Conservation (phyloP, 257 asterid genomes). For the Handroanthus guayacan region DNA sequence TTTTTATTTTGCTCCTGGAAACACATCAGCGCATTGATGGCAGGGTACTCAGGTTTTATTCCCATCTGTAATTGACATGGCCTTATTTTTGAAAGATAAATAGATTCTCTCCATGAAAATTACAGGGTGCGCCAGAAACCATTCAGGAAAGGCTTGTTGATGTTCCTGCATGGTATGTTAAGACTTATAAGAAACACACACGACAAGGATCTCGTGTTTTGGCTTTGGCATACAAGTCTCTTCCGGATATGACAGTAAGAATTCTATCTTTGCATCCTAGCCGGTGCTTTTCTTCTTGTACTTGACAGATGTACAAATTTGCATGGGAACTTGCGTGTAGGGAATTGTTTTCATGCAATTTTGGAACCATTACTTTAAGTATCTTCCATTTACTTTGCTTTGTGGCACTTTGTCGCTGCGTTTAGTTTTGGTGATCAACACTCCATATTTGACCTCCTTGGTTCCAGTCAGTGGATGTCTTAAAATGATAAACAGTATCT, state of each 20-base stretch:
- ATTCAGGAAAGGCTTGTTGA: conserved; percentile 93
- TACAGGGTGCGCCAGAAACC: conserved; percentile 99
- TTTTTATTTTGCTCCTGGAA: conserved; percentile 28
- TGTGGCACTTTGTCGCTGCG: neutral
- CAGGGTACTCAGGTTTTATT: neutral
- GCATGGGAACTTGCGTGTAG: neutral
- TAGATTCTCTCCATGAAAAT: conserved; percentile 23
- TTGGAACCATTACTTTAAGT: neutral
- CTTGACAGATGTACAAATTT: conserved; percentile 13
- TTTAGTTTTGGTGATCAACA: neutral
- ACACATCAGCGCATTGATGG: neutral
- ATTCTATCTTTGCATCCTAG: conserved; percentile 20
- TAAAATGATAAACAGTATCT: neutral
- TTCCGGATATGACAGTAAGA: conserved; percentile 96
- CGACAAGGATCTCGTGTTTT: conserved; percentile 99
- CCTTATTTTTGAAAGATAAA: neutral
- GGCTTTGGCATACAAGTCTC: conserved; percentile 92
- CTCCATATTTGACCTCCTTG: conserved; percentile 8
- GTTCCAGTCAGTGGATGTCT: conserved; percentile 11
- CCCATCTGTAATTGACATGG: neutral
- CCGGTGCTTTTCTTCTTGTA: neutral
- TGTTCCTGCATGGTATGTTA: conserved; percentile 76
- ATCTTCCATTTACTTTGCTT: conserved; percentile 20
- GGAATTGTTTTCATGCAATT: conserved; percentile 20
- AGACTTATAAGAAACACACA: conserved; percentile 87